Percentiles rank a stretch among this genome's conserved stretches.
These are phyloP conservation scores for Penicillium flavigenum DNA, from an alignment of 495 filamentous ascomycete genomes.

Conservation along the genomic window DNA sequence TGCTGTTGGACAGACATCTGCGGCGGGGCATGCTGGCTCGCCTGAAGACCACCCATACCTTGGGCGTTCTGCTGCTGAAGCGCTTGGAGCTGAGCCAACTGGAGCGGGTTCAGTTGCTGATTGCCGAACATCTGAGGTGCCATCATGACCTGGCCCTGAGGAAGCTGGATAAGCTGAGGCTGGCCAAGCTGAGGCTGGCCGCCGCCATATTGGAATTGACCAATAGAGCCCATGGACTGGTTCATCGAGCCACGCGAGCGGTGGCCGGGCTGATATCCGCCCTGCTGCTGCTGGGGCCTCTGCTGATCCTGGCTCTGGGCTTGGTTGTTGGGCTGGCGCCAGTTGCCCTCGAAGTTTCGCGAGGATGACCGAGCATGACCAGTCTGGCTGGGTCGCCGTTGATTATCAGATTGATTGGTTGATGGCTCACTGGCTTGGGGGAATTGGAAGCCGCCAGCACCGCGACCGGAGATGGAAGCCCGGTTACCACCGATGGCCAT, in stretches of 20 bases:
- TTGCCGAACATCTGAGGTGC: constrained; percentile 73
- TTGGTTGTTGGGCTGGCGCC: constrained; percentile 83
- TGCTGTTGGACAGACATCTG: constrained; percentile 55
- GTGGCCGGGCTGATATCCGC: constrained; percentile 87
- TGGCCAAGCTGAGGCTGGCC: constrained; percentile 88
- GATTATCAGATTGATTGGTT: constrained; percentile 59
- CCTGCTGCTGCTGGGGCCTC: constrained; percentile 57
- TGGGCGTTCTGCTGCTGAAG: constrained; percentile 83
- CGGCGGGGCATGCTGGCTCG: constrained; percentile 73
- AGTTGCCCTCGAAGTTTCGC: constrained; percentile 96
- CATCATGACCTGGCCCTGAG: constrained; percentile 77
- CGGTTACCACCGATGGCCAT: constrained; percentile 64
- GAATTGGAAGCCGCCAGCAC: constrained; percentile 69
- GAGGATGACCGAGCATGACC: constrained; percentile 77
- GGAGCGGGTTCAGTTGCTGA: constrained; percentile 85
- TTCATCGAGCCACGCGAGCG: constrained; percentile 80
- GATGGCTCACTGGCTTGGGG: constrained; percentile 59
- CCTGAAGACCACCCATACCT: constrained; percentile 62
- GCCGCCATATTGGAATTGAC: constrained; percentile 82
- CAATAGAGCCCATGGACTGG: constrained; percentile 81
- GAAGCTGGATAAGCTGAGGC: constrained; percentile 84
- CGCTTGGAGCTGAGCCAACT: constrained; percentile 87
- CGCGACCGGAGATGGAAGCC: constrained; percentile 54
- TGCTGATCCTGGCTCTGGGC: constrained; percentile 53
- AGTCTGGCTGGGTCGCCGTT: constrained; percentile 65